These are phyloP conservation scores for Populus hybrid DNA, from an alignment of 441 rosid species.

Conservation along the genomic window DNA sequence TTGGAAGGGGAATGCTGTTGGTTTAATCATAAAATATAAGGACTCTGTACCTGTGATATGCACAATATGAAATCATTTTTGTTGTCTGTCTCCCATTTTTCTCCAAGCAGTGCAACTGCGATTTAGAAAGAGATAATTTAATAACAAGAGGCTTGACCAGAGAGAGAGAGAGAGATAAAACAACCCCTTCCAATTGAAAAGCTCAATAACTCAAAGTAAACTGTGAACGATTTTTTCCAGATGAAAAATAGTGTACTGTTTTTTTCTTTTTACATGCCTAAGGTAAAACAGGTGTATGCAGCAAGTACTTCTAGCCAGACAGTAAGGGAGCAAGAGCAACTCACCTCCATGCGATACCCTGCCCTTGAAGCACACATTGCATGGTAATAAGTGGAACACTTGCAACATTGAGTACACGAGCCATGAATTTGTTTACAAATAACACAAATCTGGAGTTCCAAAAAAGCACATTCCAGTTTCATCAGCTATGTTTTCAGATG, in stretches of 20 bases:
- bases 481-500: neutral
- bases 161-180: neutral
- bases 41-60: constrained; percentile 77
- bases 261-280: neutral
- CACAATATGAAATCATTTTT: constrained; percentile 89
- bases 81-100: constrained; percentile 87
- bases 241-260: neutral
- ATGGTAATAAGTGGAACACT: constrained; percentile 96
- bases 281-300: neutral
- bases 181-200: neutral
- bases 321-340: constrained; percentile 12
- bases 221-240: neutral
- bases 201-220: neutral
- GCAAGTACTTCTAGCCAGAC: constrained; percentile 3
- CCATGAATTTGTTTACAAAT: constrained; percentile 99
- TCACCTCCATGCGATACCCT: constrained; percentile 98
- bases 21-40: neutral
- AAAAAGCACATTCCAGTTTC: constrained; percentile 19
- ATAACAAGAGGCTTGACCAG: neutral
- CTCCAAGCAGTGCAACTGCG: constrained; percentile 92
- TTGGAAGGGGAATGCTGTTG: neutral
- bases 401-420: constrained; percentile 95
- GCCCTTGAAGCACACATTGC: constrained; percentile 99
- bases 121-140: constrained; percentile 15
- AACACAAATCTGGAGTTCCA: constrained; percentile 77